Evolutionary conservation across 78 protist species (phyloP).

Genomic region (Dictyostelium capitatum): DNA sequence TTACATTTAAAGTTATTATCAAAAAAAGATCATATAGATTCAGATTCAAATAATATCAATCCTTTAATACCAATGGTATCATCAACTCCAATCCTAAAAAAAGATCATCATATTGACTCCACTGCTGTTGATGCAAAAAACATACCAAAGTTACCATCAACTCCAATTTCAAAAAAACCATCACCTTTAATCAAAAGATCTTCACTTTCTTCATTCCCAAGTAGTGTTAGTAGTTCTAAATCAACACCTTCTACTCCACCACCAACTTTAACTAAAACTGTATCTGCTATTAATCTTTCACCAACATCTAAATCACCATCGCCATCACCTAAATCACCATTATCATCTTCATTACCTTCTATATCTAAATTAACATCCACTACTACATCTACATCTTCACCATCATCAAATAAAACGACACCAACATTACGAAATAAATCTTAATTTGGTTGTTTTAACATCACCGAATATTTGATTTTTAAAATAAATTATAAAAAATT

Average conservation of each 20-base stretch:
- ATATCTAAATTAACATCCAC: neutral
- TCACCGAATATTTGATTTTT: no score
- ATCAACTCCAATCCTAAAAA: neutral
- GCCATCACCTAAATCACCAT: neutral
- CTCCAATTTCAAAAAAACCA: slow-evolving; percentile 10
- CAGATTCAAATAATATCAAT: neutral
- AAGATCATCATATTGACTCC: no score
- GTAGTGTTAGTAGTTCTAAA: no score
- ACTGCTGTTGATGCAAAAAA: no score
- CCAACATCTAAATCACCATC: neutral
- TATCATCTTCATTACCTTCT: neutral
- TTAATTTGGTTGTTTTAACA: no score
- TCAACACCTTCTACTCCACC: neutral
- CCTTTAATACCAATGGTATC: neutral
- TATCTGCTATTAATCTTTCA: neutral
- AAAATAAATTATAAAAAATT: no score
- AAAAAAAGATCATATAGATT: neutral
- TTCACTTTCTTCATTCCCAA: neutral
- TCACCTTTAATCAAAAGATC: slow-evolving; percentile 8
- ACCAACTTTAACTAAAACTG: neutral
- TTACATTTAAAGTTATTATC: slow-evolving; percentile 10
- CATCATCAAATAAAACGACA: neutral
- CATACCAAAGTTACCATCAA: neutral
- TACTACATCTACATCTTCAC: neutral
- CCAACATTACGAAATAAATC: neutral